These are phyloP conservation scores for Botrytis hyacinthi DNA, from an alignment of 2,329 filamentous ascomycete genomes.

Conservation along the genomic window DNA sequence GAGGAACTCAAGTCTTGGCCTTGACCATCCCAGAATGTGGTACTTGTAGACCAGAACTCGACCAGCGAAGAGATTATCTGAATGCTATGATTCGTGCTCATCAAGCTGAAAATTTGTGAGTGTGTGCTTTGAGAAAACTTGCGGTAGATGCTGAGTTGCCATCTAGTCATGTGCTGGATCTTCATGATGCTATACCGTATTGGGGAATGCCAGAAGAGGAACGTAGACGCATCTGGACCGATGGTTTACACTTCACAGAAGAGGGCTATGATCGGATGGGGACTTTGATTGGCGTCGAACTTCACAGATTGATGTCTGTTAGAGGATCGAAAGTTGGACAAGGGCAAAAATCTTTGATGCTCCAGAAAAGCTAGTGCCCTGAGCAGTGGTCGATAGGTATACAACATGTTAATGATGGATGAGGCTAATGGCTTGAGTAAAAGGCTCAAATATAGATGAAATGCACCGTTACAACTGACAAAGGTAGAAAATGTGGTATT, in stretches of 20 bases:
- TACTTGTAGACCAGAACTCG: conserved; percentile 34
- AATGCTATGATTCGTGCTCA: conserved; percentile 54
- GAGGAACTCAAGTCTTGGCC: conserved; percentile 57
- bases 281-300: conserved; percentile 51
- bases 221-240: conserved; percentile 55
- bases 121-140: conserved; percentile 26
- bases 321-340: conserved; percentile 27
- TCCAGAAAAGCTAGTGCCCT: background rate
- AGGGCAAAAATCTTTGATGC: conserved; percentile 1
- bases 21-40: conserved; percentile 59
- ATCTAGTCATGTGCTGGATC: conserved; percentile 55
- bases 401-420: background rate
- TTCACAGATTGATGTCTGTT: conserved; percentile 47
- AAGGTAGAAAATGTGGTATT: background rate
- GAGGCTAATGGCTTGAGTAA: background rate
- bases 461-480: background rate
- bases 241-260: conserved; percentile 57
- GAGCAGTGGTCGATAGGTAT: background rate
- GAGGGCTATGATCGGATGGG: conserved; percentile 64
- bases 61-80: conserved; percentile 44
- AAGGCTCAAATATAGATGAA: background rate
- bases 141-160: background rate
- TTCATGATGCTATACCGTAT: conserved; percentile 54
- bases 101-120: conserved; percentile 52
- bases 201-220: conserved; percentile 48